Evolutionary conservation across 129 eudicot species (phyloP).

Genomic region (Saposhnikovia divaricata): DNA sequence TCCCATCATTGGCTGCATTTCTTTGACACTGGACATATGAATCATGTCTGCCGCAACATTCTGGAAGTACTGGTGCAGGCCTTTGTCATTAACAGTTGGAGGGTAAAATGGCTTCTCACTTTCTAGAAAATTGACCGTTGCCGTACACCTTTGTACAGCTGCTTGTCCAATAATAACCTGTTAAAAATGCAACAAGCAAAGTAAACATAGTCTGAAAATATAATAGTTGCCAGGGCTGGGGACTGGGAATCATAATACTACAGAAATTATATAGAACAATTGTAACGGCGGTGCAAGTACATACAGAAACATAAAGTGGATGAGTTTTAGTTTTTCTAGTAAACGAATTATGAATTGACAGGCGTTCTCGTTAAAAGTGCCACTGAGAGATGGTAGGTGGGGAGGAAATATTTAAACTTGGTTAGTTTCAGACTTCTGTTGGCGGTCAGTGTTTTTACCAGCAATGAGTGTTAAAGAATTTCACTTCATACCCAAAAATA

Average conservation of each 20-base stretch:
- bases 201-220: neutral
- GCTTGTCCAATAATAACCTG: conserved; percentile 33
- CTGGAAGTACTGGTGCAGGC: conserved; percentile 20
- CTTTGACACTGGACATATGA: conserved; percentile 22
- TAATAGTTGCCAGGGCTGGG: neutral
- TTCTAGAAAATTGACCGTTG: conserved; percentile 15
- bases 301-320: neutral
- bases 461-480: neutral
- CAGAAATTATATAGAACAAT: neutral
- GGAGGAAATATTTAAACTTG: neutral
- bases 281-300: neutral
- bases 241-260: neutral
- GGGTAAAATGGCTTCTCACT: conserved; percentile 28
- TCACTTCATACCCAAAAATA: neutral
- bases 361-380: neutral
- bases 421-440: neutral
- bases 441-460: neutral
- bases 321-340: neutral
- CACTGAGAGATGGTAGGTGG: neutral
- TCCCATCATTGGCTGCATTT: conserved; percentile 30
- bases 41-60: conserved; percentile 31
- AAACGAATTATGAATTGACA: neutral
- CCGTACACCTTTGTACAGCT: conserved; percentile 33
- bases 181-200: neutral
- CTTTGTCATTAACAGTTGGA: conserved; percentile 22